These are phyloP conservation scores for Candida boleticola DNA, from an alignment of 805 yeast species.

Conservation along the genomic window DNA sequence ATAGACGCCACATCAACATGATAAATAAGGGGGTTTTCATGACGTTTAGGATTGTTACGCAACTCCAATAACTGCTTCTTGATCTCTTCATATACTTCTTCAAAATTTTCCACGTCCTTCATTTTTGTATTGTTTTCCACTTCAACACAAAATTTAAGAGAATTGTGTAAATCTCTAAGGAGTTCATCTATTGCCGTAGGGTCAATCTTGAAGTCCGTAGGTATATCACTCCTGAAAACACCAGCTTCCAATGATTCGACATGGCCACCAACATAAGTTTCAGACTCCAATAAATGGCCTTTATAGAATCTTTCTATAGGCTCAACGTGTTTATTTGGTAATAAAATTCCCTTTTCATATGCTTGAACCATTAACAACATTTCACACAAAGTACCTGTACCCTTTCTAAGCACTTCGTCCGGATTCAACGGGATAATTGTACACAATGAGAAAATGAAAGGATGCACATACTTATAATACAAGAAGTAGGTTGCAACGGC, in stretches of 20 bases:
- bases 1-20: conserved; percentile 99
- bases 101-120: conserved; percentile 78
- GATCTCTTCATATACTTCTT: conserved; percentile 66
- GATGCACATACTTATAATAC: conserved; percentile 95
- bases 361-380: conserved; percentile 98
- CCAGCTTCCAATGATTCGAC: conserved; percentile 98
- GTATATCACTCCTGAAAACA: conserved; percentile 87
- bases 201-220: conserved; percentile 72
- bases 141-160: conserved; percentile 77
- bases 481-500: conserved; percentile 98
- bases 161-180: conserved; percentile 65
- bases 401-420: conserved; percentile 92
- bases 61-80: conserved; percentile 54
- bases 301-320: conserved; percentile 93
- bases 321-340: conserved; percentile 93
- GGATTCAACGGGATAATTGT: conserved; percentile 95
- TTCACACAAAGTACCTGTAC: conserved; percentile 98
- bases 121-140: conserved; percentile 73
- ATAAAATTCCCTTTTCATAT: conserved; percentile 65
- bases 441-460: conserved; percentile 92
- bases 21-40: conserved; percentile 83
- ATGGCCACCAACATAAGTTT: conserved; percentile 98
- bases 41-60: conserved; percentile 58
- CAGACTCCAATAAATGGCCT: conserved; percentile 91
- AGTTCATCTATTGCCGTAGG: conserved; percentile 81